Evolutionary conservation across 306 rosid species (phyloP).

Genomic region (Citrullus mucosospermus): DNA sequence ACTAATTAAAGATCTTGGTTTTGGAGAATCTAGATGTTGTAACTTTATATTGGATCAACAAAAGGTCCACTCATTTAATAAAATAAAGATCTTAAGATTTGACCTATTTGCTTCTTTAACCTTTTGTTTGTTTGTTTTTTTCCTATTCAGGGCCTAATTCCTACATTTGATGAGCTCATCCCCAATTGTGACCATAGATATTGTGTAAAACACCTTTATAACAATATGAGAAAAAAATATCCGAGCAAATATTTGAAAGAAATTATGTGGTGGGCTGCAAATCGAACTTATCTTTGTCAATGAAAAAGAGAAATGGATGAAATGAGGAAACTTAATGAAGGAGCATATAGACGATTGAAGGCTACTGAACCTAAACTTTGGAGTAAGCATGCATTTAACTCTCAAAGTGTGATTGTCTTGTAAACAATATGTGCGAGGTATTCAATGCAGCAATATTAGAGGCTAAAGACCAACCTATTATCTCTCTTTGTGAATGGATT

Average conservation of each 20-base stretch:
- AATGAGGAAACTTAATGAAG: not conserved
- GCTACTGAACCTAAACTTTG: not conserved
- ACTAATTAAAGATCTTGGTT: not conserved
- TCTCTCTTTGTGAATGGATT: not conserved
- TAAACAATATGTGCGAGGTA: not conserved
- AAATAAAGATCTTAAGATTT: too few relatives aligned
- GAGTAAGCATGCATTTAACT: not conserved
- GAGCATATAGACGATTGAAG: not conserved
- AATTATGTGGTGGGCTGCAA: not conserved
- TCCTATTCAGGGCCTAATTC: not conserved
- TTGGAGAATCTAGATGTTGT: too few relatives aligned
- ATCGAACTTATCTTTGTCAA: not conserved
- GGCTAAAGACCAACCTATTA: too few relatives aligned
- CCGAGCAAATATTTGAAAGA: too few relatives aligned
- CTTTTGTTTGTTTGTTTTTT: too few relatives aligned
- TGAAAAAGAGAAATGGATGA: not conserved
- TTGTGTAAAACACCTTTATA: not conserved
- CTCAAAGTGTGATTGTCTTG: not conserved
- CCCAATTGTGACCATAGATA: not conserved
- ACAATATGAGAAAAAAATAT: too few relatives aligned
- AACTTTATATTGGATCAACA: not conserved
- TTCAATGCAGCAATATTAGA: too few relatives aligned
- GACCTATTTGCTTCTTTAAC: too few relatives aligned
- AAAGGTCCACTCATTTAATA: not conserved
- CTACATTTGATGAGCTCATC: not conserved